Evolutionary conservation across 495 filamentous ascomycete species (phyloP).

Genomic region (Aspergillus conjunctus): DNA sequence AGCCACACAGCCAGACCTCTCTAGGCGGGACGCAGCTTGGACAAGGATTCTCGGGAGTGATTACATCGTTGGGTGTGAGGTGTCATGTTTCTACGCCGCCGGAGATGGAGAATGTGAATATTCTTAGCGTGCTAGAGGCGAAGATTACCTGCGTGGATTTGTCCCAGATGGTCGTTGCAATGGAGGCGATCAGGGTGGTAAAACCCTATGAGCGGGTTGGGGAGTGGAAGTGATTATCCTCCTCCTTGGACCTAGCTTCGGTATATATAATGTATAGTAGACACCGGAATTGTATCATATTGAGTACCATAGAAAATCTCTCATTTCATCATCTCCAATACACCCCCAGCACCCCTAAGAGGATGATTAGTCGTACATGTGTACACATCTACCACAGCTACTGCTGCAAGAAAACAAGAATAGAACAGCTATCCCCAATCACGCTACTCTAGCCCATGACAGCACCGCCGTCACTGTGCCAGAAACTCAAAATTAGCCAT

Average conservation of each 20-base stretch:
- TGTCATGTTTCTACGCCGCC: constrained; percentile 34
- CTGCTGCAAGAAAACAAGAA: too few relatives aligned
- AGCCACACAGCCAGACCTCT: constrained; percentile 34
- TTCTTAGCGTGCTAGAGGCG: constrained; percentile 59
- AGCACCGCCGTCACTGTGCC: constrained; percentile 31
- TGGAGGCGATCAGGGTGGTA: constrained; percentile 53
- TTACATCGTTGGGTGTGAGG: constrained; percentile 39
- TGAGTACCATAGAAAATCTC: too few relatives aligned
- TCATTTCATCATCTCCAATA: too few relatives aligned
- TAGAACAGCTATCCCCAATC: too few relatives aligned
- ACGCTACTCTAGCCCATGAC: not conserved
- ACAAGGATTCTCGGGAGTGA: constrained; percentile 29
- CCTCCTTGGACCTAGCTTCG: too few relatives aligned
- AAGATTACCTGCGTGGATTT: constrained; percentile 60
- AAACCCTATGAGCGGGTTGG: constrained; percentile 42
- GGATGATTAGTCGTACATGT: too few relatives aligned
- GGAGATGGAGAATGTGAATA: constrained; percentile 36
- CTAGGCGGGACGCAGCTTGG: constrained; percentile 29
- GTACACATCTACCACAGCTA: too few relatives aligned
- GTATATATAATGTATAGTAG: too few relatives aligned
- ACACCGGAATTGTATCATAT: too few relatives aligned
- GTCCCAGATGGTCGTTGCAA: constrained; percentile 47
- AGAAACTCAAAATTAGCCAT: constrained; percentile 52
- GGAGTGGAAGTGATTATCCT: constrained; percentile 34
- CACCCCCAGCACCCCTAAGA: too few relatives aligned